These are phyloP conservation scores for Centella asiatica DNA, from an alignment of 129 eudicot species.

Conservation along the genomic window DNA sequence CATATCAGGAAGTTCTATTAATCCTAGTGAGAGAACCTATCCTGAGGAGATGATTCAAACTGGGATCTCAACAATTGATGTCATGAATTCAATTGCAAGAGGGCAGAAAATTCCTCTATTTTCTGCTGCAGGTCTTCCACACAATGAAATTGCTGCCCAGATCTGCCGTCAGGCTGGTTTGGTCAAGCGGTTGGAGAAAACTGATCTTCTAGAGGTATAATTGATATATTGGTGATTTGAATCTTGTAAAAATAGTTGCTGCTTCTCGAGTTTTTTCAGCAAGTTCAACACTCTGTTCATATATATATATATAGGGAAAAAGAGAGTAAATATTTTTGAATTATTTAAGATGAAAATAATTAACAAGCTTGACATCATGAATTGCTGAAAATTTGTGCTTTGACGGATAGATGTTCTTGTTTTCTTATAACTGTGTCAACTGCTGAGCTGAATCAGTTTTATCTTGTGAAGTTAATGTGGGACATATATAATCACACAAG, in stretches of 20 bases:
- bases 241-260: neutral
- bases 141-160: conserved; percentile 99
- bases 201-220: conserved; percentile 83
- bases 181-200: conserved; percentile 90
- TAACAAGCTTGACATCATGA: no score
- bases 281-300: no score
- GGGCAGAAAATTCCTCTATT: conserved; percentile 98
- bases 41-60: conserved; percentile 99
- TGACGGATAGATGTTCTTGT: no score
- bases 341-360: neutral
- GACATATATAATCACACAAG: no score
- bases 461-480: neutral
- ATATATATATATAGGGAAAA: neutral
- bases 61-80: conserved; percentile 96
- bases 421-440: no score
- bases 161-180: conserved; percentile 99
- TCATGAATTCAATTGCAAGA: conserved; percentile 98
- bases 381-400: no score
- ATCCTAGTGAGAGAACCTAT: conserved; percentile 96
- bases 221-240: neutral
- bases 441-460: neutral
- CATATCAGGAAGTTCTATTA: conserved; percentile 60
- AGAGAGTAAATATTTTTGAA: neutral
- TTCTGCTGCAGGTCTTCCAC: conserved; percentile 99
- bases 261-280: neutral